Conservation (phyloP, 1,284 basidiomycete genomes). For the Hypsizygus ulmarius region DNA sequence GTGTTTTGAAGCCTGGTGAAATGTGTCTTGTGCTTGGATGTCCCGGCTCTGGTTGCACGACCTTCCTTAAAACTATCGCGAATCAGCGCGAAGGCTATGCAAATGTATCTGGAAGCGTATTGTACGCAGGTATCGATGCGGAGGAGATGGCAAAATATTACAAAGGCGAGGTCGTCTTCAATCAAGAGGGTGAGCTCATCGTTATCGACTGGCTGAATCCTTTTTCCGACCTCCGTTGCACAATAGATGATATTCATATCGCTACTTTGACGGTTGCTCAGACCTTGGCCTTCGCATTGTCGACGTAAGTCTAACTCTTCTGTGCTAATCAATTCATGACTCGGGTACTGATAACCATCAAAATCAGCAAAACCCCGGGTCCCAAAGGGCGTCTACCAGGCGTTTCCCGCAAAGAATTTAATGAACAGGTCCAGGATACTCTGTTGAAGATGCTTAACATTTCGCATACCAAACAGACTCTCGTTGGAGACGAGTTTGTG, state of each 20-base stretch:
- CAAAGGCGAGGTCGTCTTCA: slow-evolving; percentile 86
- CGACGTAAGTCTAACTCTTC: slow-evolving; percentile 40
- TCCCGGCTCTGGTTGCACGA: slow-evolving; percentile 80
- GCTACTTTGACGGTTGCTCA: slow-evolving; percentile 76
- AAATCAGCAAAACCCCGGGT: slow-evolving; percentile 51
- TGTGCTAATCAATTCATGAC: not conserved
- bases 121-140: slow-evolving; percentile 72
- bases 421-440: slow-evolving; percentile 54
- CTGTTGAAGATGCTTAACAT: slow-evolving; percentile 81
- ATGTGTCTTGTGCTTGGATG: slow-evolving; percentile 77
- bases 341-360: slow-evolving; percentile 9
- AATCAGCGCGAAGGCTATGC: slow-evolving; percentile 68
- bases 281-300: slow-evolving; percentile 66
- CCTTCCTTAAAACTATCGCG: slow-evolving; percentile 76
- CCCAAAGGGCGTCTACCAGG: slow-evolving; percentile 69
- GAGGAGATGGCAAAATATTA: slow-evolving; percentile 64
- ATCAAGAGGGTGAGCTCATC: slow-evolving; percentile 59
- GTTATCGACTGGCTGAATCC: not conserved
- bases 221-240: not conserved
- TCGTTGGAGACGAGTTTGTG: slow-evolving; percentile 83
- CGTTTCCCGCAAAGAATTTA: slow-evolving; percentile 58
- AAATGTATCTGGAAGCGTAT: slow-evolving; percentile 60
- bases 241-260: slow-evolving; percentile 70
- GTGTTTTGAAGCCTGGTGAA: slow-evolving; percentile 66
- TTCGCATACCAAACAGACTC: slow-evolving; percentile 69